phyloP scores from a whole-genome alignment of 2,329 filamentous ascomycete species.

The Penicillium sp. region DNA sequence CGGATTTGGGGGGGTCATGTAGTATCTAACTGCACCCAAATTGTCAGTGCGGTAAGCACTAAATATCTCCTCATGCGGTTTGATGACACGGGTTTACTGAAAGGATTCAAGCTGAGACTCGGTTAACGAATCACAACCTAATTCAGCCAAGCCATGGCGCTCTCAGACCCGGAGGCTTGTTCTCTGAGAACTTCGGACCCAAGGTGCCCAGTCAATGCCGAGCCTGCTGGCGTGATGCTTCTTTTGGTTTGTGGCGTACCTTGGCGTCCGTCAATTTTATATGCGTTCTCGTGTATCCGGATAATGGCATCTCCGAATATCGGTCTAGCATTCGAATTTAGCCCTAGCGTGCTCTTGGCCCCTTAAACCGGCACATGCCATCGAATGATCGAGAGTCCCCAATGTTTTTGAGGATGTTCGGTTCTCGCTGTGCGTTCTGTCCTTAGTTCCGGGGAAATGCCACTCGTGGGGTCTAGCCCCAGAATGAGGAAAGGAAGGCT shows the following conservation, averaged over 20 bases:
- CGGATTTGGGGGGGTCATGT: slow-evolving; percentile 3
- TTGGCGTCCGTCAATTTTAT: slow-evolving; percentile 9
- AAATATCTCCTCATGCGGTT: not conserved
- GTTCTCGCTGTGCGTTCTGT: slow-evolving; percentile 4
- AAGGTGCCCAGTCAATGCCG: slow-evolving; percentile 8
- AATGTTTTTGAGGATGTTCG: not conserved
- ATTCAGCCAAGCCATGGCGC: slow-evolving; percentile 6
- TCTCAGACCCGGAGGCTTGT: slow-evolving; percentile 12
- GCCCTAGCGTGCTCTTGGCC: slow-evolving; percentile 11
- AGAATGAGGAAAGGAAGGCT: not conserved
- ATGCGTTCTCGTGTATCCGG: slow-evolving; percentile 1
- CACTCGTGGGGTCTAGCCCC: slow-evolving; percentile 7
- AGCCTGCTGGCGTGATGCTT: slow-evolving; percentile 13
- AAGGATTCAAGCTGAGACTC: not conserved
- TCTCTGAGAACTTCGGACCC: slow-evolving; percentile 5
- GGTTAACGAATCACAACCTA: not conserved
- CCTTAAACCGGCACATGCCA: slow-evolving; percentile 9
- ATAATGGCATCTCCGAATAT: slow-evolving; percentile 12
- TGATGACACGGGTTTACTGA: not conserved
- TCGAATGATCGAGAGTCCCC: slow-evolving; percentile 3
- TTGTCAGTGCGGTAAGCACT: slow-evolving; percentile 18
- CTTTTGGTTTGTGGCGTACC: slow-evolving; percentile 19
- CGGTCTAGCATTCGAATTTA: slow-evolving; percentile 9
- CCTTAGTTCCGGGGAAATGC: slow-evolving; percentile 8
- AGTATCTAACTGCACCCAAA: not conserved